Evolutionary conservation across 2,329 filamentous ascomycete genomes (phyloP).

Genomic region (Venturia asperata): DNA sequence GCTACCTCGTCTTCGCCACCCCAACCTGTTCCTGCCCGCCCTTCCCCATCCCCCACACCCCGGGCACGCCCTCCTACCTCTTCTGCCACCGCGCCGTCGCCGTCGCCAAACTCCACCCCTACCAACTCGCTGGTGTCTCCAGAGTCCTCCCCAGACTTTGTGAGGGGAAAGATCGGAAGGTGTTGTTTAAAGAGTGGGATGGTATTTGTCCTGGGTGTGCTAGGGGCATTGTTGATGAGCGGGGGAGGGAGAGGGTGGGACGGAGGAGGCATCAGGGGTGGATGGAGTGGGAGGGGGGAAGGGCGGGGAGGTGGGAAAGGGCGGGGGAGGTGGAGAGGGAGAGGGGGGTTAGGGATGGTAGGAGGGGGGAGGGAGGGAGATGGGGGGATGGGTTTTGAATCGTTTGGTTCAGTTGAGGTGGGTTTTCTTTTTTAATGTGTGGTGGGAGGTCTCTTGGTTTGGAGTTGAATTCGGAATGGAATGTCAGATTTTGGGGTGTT

Average conservation of each 20-base stretch:
- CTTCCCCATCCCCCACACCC: slow-evolving; percentile 11
- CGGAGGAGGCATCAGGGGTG: neutral
- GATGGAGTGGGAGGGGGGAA: neutral
- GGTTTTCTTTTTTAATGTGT: too few species aligned
- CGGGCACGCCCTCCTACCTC: neutral
- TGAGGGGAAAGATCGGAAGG: neutral
- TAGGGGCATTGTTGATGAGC: neutral
- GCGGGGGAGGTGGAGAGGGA: neutral
- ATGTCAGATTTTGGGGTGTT: neutral
- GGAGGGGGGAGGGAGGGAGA: neutral
- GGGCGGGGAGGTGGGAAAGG: neutral
- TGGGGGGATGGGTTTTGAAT: slow-evolving; percentile 4
- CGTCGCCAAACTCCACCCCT: neutral
- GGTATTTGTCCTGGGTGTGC: neutral
- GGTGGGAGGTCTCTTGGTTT: neutral
- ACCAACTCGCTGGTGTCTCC: neutral
- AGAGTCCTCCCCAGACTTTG: neutral
- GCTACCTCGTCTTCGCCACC: slow-evolving; percentile 11
- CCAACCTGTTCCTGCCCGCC: slow-evolving; percentile 15
- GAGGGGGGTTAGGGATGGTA: neutral
- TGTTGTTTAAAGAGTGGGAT: neutral
- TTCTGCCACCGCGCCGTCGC: slow-evolving; percentile 11
- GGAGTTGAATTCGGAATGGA: neutral
- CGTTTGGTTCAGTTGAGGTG: neutral
- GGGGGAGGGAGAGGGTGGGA: neutral